Percentiles rank a stretch among this genome's conserved stretches.
These are phyloP conservation scores for Colletotrichum sp. DNA, from an alignment of 2,329 filamentous ascomycete species.

Conservation along the genomic window DNA sequence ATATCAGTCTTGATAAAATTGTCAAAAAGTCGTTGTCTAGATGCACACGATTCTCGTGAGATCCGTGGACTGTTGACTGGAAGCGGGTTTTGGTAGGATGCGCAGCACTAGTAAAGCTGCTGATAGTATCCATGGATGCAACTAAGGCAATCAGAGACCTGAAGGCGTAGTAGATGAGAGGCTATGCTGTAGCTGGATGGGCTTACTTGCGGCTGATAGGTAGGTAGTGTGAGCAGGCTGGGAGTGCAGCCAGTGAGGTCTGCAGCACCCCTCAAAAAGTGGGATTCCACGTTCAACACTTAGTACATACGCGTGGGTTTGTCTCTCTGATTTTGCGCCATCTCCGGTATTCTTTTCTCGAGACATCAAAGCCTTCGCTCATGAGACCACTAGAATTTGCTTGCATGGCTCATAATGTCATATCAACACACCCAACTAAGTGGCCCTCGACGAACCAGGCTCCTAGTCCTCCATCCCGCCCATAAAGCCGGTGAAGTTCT, in stretches of 20 bases:
- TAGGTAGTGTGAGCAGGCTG: background rate
- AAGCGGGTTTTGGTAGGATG: background rate
- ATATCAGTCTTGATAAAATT: rapidly evolving
- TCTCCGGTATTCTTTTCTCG: rapidly evolving
- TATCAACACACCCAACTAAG: background rate
- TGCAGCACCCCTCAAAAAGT: background rate
- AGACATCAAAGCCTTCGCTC: rapidly evolving
- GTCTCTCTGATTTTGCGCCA: background rate
- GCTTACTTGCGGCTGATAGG: background rate
- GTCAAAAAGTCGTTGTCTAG: rapidly evolving
- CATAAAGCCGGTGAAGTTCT: background rate
- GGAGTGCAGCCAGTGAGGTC: background rate
- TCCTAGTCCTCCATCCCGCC: background rate
- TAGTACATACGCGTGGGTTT: background rate
- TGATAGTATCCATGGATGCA: background rate
- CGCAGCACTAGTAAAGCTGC: rapidly evolving
- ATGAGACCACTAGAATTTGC: background rate
- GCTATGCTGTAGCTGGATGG: background rate
- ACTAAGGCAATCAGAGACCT: background rate
- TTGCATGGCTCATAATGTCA: background rate
- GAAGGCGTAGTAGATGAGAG: background rate
- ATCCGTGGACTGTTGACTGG: too few relatives aligned
- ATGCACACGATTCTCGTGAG: background rate
- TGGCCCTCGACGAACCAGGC: background rate
- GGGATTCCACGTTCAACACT: background rate